These are phyloP conservation scores for Colletotrichum gloeosporioides DNA, from an alignment of 2,329 filamentous ascomycete genomes.

Conservation along the genomic window DNA sequence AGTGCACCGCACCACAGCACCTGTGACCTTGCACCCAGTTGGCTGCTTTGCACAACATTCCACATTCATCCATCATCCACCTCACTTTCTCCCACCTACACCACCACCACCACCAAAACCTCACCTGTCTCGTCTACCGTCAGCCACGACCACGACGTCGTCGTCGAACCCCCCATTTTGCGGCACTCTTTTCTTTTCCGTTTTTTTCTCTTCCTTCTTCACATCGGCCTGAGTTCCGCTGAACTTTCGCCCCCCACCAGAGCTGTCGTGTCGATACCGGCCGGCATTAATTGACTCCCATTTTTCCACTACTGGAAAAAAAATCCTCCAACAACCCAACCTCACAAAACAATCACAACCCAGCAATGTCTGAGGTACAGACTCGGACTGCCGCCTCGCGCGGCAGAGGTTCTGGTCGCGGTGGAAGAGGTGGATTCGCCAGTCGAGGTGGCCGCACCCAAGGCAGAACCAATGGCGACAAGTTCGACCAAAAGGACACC, in stretches of 20 bases:
- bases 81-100: constrained; percentile 22
- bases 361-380: constrained; percentile 89
- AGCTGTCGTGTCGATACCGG: constrained; percentile 22
- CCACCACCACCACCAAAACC: constrained; percentile 23
- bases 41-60: constrained; percentile 23
- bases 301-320: constrained; percentile 20
- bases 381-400: constrained; percentile 82
- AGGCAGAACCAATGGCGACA: constrained; percentile 74
- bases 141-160: constrained; percentile 23
- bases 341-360: constrained; percentile 12
- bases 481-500: constrained; percentile 59
- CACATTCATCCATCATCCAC: constrained; percentile 26
- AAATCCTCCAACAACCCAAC: neutral
- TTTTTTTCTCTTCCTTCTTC: constrained; percentile 24
- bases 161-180: constrained; percentile 15
- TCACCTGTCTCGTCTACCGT: constrained; percentile 25
- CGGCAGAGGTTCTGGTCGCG: constrained; percentile 89
- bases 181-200: constrained; percentile 27
- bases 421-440: constrained; percentile 79
- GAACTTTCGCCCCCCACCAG: constrained; percentile 11
- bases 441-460: constrained; percentile 73
- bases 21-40: neutral
- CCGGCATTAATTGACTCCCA: constrained; percentile 21
- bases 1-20: neutral
- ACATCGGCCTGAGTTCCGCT: constrained; percentile 28